A percentile compares a stretch with the other conserved stretches of the same genome.
These are phyloP conservation scores for Pugionium dolabratum DNA, from an alignment of 345 rosid species.

Conservation along the genomic window DNA sequence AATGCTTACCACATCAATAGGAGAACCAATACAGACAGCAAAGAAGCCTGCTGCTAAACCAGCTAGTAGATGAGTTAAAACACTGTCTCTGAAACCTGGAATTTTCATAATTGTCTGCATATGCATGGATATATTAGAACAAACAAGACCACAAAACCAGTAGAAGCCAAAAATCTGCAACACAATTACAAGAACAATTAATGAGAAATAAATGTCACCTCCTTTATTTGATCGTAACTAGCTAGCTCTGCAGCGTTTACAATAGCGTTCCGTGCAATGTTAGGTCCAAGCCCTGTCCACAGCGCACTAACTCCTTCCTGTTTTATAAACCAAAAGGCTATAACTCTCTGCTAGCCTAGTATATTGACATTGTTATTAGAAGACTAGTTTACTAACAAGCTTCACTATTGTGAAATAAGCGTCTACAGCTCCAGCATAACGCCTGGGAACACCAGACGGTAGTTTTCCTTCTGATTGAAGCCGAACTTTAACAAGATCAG, in stretches of 20 bases:
- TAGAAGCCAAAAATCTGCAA: constrained; percentile 22
- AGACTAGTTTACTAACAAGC: constrained; percentile 54
- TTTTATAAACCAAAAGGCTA: constrained; percentile 12
- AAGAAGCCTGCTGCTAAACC: constrained; percentile 95
- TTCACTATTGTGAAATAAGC: constrained; percentile 75
- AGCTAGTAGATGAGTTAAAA: constrained; percentile 78
- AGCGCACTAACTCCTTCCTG: constrained; percentile 86
- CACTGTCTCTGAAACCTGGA: constrained; percentile 86
- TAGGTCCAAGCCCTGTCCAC: constrained; percentile 98
- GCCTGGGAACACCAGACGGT: constrained; percentile 80
- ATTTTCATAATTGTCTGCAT: constrained; percentile 95
- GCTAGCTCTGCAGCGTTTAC: constrained; percentile 98
- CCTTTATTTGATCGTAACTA: constrained; percentile 93
- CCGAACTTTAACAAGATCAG: constrained; percentile 92
- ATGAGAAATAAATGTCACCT: constrained; percentile 47
- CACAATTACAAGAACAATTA: constrained; percentile 4
- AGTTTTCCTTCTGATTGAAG: constrained; percentile 95
- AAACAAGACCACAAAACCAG: constrained; percentile 33
- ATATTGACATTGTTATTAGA: neutral
- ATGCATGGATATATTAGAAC: constrained; percentile 50
- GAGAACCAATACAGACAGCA: constrained; percentile 95
- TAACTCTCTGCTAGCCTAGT: constrained; percentile 12
- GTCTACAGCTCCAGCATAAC: constrained; percentile 85
- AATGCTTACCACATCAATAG: constrained; percentile 79
- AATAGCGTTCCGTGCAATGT: constrained; percentile 89